Base-by-base conservation (phyloP, 2,329 filamentous ascomycete genomes). In the Botrytis paeoniae region DNA sequence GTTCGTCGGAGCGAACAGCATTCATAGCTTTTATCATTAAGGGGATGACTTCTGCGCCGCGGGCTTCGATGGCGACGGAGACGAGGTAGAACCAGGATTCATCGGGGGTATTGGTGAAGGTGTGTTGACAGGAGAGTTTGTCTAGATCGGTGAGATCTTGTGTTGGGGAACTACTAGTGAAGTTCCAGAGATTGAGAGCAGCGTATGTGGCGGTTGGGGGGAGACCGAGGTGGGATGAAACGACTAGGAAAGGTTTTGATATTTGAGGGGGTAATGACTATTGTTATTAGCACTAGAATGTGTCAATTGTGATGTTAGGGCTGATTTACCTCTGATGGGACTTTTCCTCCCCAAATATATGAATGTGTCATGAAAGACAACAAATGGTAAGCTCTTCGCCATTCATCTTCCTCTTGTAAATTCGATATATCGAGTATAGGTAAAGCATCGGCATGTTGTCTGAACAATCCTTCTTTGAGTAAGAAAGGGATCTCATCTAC, bases 71-170 rank as follows among this genome's bases (percentile, higher is more conserved):
- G 29, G 95, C 94, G 0, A 96, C 92, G 0, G 93, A 97, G 74
- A 98, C 87, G 54, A 96, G 86, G 78, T 95, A 95, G 83, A 98
- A 98, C 95, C 95, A 98, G 78, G 94, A 94, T 82, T 98, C 95
- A 77, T 97, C 94, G 69, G 91, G 83, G 12, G 93, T 96, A 39
- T 94, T 95, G 7, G 94, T 98, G 79, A 97, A 96, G 20, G 95
- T 97, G 79, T 92, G 88, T 16, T 95, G 86, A 0, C 91, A 91
- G 32, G 87, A 85, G 18, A 98, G 85, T 69, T 92, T 89, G 73
- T 93, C 88, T 16, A 95, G 69, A 69, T 51, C 77, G 54, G 68
- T 64, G 8, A 73, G 32, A 41, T 70, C 66, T 16, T 73, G 59
- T 10, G 54, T 64, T 32, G 85, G 82, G 22, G 85, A 81, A 54